phyloP scores from a whole-genome alignment of 257 asterid species.

The Solanum raphanifolium region DNA sequence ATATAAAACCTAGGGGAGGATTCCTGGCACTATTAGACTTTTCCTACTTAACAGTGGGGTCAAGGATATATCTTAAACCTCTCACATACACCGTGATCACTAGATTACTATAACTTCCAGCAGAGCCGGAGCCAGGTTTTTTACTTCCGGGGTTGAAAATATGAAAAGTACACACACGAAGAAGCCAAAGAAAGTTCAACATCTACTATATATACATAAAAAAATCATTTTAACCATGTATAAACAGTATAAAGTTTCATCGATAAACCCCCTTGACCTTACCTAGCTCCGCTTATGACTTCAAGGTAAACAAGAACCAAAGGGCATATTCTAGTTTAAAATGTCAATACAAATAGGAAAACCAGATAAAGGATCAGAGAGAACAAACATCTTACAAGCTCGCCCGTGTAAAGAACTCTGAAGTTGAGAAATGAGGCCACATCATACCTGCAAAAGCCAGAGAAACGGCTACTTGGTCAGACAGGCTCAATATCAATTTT shows the following conservation, averaged over 20 bases:
- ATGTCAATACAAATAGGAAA: background rate
- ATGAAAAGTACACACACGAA: background rate
- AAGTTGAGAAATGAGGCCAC: conserved; percentile 67
- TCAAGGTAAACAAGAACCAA: background rate
- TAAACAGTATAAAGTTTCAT: background rate
- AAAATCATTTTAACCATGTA: background rate
- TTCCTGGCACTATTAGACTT: background rate
- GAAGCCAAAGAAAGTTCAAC: background rate
- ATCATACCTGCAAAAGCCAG: conserved; percentile 58
- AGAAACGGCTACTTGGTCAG: conserved; percentile 10
- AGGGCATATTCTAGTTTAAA: background rate
- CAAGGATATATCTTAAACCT: background rate
- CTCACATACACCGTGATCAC: background rate
- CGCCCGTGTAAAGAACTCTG: conserved; percentile 49
- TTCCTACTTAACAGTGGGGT: background rate
- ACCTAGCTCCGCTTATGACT: background rate
- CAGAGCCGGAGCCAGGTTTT: background rate
- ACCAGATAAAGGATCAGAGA: background rate
- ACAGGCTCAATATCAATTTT: background rate
- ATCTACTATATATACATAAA: background rate
- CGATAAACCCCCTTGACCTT: background rate
- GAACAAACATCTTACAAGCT: conserved; percentile 44
- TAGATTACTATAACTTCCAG: background rate
- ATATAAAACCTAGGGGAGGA: background rate
- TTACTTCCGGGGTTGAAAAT: background rate